Evolutionary conservation across 179 eudicot genomes (phyloP).

Genomic region (Silene vulgaris): DNA sequence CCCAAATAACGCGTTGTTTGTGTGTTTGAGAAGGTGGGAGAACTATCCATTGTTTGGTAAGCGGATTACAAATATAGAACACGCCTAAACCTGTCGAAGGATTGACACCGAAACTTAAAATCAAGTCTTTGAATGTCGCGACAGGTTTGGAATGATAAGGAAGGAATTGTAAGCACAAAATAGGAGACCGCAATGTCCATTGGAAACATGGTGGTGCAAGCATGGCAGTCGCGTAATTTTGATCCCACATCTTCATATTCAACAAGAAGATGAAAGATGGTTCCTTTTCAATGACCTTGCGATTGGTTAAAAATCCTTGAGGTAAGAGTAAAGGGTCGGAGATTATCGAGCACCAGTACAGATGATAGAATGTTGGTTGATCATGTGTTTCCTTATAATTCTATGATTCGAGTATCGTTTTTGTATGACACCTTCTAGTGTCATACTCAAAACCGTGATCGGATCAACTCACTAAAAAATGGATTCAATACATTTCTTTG

Average conservation of each 20-base stretch:
- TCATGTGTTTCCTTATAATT: not conserved
- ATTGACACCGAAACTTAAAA: not conserved
- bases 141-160: not conserved
- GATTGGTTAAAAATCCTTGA: not conserved
- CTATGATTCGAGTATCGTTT: not conserved
- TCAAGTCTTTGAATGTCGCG: conserved; percentile 2
- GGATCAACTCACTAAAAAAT: not conserved
- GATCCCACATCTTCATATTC: not conserved
- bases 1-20: not conserved
- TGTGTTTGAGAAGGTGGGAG: not conserved
- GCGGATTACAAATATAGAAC: conserved; percentile 5
- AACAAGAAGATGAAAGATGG: not conserved
- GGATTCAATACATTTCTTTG: too few species aligned
- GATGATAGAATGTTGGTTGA: not conserved
- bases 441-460: not conserved
- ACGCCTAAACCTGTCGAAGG: not conserved
- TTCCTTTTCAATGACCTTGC: not conserved
- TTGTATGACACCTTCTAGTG: not conserved
- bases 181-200: not conserved
- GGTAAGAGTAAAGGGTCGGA: not conserved
- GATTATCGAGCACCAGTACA: not conserved
- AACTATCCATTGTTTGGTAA: conserved; percentile 12
- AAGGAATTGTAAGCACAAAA: not conserved
- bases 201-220: not conserved
- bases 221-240: not conserved